A percentile compares a stretch with the other conserved stretches of the same genome.
Evolutionary conservation across 2,329 filamentous ascomycete genomes (phyloP).

Genomic region (Didymella arachidicola): DNA sequence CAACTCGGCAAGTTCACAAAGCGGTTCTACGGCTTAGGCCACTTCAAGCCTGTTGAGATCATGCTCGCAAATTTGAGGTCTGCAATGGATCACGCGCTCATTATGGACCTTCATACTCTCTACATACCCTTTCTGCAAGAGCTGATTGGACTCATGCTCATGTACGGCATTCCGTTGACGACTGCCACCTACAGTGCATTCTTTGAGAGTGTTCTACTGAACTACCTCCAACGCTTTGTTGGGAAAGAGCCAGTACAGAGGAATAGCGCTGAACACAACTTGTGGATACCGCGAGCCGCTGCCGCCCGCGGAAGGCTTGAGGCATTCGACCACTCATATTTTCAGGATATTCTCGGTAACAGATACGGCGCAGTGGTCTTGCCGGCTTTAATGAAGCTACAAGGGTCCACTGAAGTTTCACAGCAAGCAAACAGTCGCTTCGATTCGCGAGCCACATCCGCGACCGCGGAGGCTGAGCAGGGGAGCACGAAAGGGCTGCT

Average conservation of each 20-base stretch:
- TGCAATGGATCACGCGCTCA: neutral
- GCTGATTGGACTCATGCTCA: constrained; percentile 11
- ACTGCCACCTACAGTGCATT: constrained; percentile 1
- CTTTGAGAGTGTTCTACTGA: constrained; percentile 7
- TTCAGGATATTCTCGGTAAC: constrained; percentile 5
- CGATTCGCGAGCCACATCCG: neutral
- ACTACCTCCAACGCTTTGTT: constrained; percentile 15
- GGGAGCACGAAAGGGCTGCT: neutral
- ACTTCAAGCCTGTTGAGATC: neutral
- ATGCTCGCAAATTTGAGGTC: constrained; percentile 3
- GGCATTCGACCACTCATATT: constrained; percentile 17
- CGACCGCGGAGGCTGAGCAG: neutral
- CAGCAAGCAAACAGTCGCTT: neutral
- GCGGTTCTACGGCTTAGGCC: constrained; percentile 2
- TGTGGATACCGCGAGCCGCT: constrained; percentile 4
- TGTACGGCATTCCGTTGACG: constrained; percentile 14
- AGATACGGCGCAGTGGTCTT: constrained; percentile 1
- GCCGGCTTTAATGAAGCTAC: constrained; percentile 1
- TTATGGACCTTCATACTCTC: constrained; percentile 5
- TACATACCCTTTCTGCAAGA: constrained; percentile 14
- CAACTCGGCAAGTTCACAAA: constrained; percentile 10
- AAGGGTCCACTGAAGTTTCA: neutral
- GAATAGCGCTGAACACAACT: neutral
- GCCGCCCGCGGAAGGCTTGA: constrained; percentile 1
- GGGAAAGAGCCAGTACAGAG: neutral